Evolutionary conservation across 2,329 filamentous ascomycete genomes (phyloP), one percentile per base, ranked within the genome.

Genomic region (Pseudogymnoascus sp.): DNA sequence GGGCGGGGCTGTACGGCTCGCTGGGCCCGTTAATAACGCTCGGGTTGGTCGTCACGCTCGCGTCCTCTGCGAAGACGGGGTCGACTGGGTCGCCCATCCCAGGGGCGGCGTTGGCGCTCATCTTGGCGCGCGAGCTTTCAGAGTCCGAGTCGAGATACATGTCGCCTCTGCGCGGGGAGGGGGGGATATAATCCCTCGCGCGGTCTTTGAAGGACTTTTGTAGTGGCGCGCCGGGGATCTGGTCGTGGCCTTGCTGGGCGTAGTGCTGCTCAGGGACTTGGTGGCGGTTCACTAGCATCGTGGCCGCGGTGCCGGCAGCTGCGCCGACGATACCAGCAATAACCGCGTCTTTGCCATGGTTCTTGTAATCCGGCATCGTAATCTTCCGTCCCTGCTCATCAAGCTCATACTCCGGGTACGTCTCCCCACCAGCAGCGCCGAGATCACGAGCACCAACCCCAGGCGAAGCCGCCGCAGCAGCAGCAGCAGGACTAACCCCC

Each of bases 11-110:
- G 6, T 59, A 59, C 2, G 28, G 53, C 60, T 85, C 87, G 60
- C 89, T 83, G 0, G 87, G 88, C 16, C 89, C 91, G 67, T 92
- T 84, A 41, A 96, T 86, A 60, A 93, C 82, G 0, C 93, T 96
- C 2, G 91, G 91, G 71, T 96, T 96, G 16, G 92, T 96, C 53
- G 85, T 88, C 14, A 91, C 82, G 65, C 96, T 91, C 22, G 77
- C 75, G 38, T 85, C 82, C 10, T 82, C 79, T 0, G 53, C 53
- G 33, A 59, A 59, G 28, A 35, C 3, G 2, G 50, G 50, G 19
- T 80, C 78, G 59, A 75, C 78, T 67, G 53, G 53, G 12, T 80
- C 78, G 60, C 75, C 78, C 67, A 90, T 89, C 3, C 89, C 91
- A 0, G 43, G 43, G 0, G 6, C 22, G 43, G 43, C 43, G 70